Percentiles rank a stretch among this genome's conserved stretches.
Conservation (phyloP, 2,329 filamentous ascomycete genomes). For the Penicillium vulpinum region DNA sequence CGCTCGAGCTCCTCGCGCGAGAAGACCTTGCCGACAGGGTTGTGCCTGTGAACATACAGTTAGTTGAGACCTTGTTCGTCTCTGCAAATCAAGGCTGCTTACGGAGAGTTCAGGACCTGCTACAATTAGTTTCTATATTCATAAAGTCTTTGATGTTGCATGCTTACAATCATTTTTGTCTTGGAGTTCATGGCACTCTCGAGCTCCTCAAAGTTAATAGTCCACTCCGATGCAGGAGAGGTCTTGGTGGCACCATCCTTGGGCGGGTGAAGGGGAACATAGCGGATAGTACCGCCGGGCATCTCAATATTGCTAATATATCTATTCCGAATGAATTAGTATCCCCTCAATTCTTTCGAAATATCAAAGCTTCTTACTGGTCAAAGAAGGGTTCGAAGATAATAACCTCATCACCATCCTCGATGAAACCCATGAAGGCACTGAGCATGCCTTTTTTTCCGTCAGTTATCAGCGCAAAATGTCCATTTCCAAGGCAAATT, state of each 20-base stretch:
- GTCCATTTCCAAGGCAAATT: not conserved
- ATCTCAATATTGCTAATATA: slow-evolving; percentile 99
- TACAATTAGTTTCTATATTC: slow-evolving; percentile 9
- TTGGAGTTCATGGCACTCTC: slow-evolving; percentile 77
- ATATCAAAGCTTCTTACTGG: slow-evolving; percentile 58
- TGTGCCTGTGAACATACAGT: slow-evolving; percentile 57
- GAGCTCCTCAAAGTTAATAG: slow-evolving; percentile 78
- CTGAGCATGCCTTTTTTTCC: slow-evolving; percentile 73
- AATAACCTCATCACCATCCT: slow-evolving; percentile 93
- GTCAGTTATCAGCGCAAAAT: not conserved
- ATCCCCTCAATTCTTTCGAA: not conserved
- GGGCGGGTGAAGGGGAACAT: slow-evolving; percentile 92
- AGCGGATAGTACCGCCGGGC: slow-evolving; percentile 91
- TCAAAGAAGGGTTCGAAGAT: slow-evolving; percentile 99
- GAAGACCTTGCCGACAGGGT: slow-evolving; percentile 95
- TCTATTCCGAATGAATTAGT: slow-evolving; percentile 35
- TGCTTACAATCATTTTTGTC: slow-evolving; percentile 88
- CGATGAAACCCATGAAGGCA: slow-evolving; percentile 97
- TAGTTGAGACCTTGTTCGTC: not conserved
- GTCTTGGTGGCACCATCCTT: slow-evolving; percentile 74
- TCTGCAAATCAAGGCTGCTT: slow-evolving; percentile 21
- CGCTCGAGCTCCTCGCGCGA: slow-evolving; percentile 76
- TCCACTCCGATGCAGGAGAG: slow-evolving; percentile 85
- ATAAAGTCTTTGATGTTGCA: slow-evolving; percentile 48
- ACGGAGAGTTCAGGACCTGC: slow-evolving; percentile 54